phyloP scores from a whole-genome alignment of 2,329 filamentous ascomycete genomes.

The Aspergillus fischeri region DNA sequence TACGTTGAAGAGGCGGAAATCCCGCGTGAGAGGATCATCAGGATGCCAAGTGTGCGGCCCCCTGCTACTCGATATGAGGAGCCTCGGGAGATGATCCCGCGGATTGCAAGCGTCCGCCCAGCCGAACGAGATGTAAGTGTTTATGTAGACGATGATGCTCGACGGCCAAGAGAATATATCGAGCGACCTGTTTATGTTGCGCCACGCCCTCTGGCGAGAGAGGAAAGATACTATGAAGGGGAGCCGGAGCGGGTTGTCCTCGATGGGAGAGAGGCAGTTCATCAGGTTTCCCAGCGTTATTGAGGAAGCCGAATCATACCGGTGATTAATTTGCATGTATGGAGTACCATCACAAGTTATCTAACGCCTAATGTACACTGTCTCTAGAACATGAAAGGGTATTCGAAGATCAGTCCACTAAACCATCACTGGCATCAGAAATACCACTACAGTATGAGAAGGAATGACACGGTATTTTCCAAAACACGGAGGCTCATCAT shows the following conservation, averaged over 20 bases:
- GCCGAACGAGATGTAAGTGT: slow-evolving; percentile 41
- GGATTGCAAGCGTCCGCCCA: slow-evolving; percentile 42
- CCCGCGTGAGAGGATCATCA: slow-evolving; percentile 53
- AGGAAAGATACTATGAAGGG: slow-evolving; percentile 36
- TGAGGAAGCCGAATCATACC: slow-evolving; percentile 11
- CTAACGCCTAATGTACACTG: background rate
- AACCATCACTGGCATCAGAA: slow-evolving; percentile 7
- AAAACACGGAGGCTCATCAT: background rate
- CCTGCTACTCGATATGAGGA: slow-evolving; percentile 43
- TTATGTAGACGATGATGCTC: slow-evolving; percentile 37
- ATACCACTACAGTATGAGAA: slow-evolving; percentile 5
- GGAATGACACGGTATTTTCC: background rate
- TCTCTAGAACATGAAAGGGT: background rate
- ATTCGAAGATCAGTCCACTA: background rate
- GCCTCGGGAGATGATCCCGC: slow-evolving; percentile 34
- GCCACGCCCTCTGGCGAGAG: slow-evolving; percentile 31
- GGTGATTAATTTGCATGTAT: background rate
- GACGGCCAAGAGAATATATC: slow-evolving; percentile 47
- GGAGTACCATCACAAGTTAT: background rate
- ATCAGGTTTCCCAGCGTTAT: slow-evolving; percentile 32
- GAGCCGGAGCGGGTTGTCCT: slow-evolving; percentile 29
- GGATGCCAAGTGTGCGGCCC: slow-evolving; percentile 58
- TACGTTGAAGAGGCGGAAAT: slow-evolving; percentile 64
- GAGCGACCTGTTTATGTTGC: slow-evolving; percentile 39
- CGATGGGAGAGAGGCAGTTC: slow-evolving; percentile 30